These are phyloP conservation scores for Volvariella surrecta DNA, from an alignment of 1,284 basidiomycete species.

Conservation along the genomic window DNA sequence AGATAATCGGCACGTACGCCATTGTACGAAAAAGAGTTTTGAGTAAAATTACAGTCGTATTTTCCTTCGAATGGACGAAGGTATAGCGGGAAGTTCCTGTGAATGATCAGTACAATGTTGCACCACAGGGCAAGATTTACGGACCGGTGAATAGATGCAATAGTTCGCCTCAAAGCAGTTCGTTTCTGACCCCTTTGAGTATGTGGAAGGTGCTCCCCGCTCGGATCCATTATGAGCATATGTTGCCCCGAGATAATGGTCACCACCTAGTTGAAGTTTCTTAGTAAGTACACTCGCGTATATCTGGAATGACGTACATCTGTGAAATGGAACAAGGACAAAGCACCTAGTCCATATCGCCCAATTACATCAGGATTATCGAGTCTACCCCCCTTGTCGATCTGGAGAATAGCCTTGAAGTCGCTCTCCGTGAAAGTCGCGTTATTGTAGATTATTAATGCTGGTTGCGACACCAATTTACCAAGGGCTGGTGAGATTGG, in stretches of 20 bases:
- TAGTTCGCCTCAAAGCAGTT: background rate
- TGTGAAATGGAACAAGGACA: conserved; percentile 41
- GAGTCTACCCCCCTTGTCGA: conserved; percentile 35
- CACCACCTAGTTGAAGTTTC: conserved; percentile 23
- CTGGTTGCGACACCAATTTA: conserved; percentile 13
- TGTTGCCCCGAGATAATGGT: conserved; percentile 33
- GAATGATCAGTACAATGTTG: background rate
- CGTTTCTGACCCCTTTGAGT: background rate
- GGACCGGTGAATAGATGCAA: background rate
- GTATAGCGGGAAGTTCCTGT: conserved; percentile 33
- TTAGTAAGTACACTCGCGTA: background rate
- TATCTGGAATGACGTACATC: conserved; percentile 24
- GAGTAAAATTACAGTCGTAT: conserved; percentile 22
- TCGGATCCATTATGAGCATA: conserved; percentile 38
- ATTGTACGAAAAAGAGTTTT: background rate
- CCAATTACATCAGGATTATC: conserved; percentile 30
- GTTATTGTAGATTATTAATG: conserved; percentile 36
- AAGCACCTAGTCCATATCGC: conserved; percentile 39
- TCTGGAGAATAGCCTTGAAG: conserved; percentile 32
- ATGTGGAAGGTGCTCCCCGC: conserved; percentile 17
- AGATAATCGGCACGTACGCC: background rate
- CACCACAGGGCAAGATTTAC: background rate
- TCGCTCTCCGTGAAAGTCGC: conserved; percentile 29
- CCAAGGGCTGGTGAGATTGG: conserved; percentile 16
- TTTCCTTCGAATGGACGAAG: conserved; percentile 27